Conservation (phyloP, 331 rosid species). For the Stylosanthes scabra region DNA sequence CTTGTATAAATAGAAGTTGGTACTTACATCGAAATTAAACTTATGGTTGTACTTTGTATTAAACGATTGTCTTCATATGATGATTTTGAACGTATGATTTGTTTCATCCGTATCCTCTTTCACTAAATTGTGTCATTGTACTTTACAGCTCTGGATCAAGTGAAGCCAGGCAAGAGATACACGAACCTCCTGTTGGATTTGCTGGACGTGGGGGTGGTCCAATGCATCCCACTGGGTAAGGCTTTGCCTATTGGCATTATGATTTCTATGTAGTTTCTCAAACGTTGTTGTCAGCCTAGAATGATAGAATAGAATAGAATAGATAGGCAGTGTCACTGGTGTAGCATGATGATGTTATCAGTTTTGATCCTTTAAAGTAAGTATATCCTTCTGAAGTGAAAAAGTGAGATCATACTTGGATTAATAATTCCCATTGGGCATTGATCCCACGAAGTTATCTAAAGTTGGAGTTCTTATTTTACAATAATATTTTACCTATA, state of each 20-base stretch:
- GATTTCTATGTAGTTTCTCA: not conserved
- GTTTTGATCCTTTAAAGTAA: no score
- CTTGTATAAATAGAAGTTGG: not conserved
- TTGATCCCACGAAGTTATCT: no score
- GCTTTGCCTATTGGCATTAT: conserved; percentile 22
- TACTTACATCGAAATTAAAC: not conserved
- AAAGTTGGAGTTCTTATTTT: no score
- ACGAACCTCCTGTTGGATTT: conserved; percentile 48
- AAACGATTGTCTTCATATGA: conserved; percentile 9
- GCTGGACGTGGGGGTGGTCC: conserved; percentile 52
- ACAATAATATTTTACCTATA: not conserved
- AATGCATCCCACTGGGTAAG: conserved; percentile 61
- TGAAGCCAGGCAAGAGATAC: conserved; percentile 45
- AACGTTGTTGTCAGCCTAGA: not conserved
- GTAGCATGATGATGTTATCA: not conserved
- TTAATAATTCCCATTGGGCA: no score
- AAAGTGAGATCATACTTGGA: no score
- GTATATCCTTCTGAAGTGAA: no score
- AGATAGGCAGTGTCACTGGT: not conserved
- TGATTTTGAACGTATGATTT: not conserved
- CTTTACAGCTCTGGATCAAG: conserved; percentile 56
- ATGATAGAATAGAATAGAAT: no score
- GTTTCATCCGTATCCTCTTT: conserved; percentile 1
- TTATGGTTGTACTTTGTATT: not conserved
- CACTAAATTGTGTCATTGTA: conserved; percentile 19